Conservation (phyloP, 1,284 basidiomycete species). For the Cryptococcus hybrid region DNA sequence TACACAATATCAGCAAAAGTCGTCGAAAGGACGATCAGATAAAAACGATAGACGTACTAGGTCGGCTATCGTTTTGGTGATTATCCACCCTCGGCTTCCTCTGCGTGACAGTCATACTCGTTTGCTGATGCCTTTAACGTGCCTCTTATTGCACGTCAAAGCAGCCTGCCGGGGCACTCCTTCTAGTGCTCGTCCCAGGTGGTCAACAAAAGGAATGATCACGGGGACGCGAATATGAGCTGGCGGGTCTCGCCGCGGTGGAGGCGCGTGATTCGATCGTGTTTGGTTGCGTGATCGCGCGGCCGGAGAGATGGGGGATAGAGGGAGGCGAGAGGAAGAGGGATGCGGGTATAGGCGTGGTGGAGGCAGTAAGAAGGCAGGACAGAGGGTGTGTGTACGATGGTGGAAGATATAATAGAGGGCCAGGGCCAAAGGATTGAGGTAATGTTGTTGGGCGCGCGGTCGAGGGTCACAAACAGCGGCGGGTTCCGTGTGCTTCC, state of each 20-base stretch:
- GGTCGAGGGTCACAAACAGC: not conserved
- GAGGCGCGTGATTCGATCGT: constrained; percentile 1
- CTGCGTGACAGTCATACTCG: constrained; percentile 48
- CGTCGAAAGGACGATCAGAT: no score
- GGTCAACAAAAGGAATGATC: not conserved
- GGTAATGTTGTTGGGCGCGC: not conserved
- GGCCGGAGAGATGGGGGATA: no score
- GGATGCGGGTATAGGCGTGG: no score
- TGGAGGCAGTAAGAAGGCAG: no score
- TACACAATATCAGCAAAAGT: constrained; percentile 6
- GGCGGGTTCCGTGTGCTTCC: not conserved
- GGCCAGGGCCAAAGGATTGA: no score
- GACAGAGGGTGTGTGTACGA: no score
- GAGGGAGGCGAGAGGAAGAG: no score
- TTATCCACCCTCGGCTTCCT: constrained; percentile 40
- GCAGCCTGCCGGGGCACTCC: no score
- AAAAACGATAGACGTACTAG: constrained; percentile 25
- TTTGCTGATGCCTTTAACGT: not conserved
- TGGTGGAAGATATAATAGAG: no score
- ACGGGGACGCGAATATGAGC: not conserved
- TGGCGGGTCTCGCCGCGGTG: constrained; percentile 8
- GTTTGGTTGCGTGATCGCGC: not conserved
- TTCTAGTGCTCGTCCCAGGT: no score
- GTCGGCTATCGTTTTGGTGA: constrained; percentile 33
- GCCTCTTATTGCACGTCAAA: no score